Evolutionary conservation across 805 yeast genomes (phyloP), one percentile per base, ranked within the genome.

Genomic region (Tetrapisispora nanseiensis): DNA sequence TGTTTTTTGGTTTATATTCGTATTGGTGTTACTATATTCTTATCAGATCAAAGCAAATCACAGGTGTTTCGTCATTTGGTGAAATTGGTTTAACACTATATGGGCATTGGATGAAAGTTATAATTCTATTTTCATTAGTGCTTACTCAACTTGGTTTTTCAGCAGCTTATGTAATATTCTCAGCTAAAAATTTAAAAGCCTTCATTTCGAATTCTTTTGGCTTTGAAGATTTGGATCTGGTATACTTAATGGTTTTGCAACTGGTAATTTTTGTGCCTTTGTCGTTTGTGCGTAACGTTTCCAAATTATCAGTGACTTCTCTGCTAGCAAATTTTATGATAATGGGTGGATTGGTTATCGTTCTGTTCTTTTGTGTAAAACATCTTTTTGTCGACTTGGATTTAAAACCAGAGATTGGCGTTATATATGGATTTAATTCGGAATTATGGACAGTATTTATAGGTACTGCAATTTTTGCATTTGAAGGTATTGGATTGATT

Each of bases 391-490:
- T 58, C 27, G 60, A 56, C 35, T 43, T 56, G 30, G 40, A 11
- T 40, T 55, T 44, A 78, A 78, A 49, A 59, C 80, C 55, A 0
- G 78, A 78, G 1, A 67, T 66, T 8, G 78, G 74, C 2, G 68
- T 82, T 26, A 66, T 68, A 19, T 59, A 62, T 39, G 57, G 62
- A 27, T 72, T 82, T 62, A 82, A 82, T 57, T 46, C 65, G 24
- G 66, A 70, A 4, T 70, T 70, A 39, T 83, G 85, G 70, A 76
- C 90, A 0, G 62, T 84, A 37, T 83, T 83, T 54, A 78, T 83
- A 39, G 94, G 94, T 8, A 85, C 84, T 6, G 89, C 90, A 2
- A 83, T 84, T 24, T 84, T 84, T 66, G 86, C 92, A n/a, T 84
- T 82, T 56, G 94, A 84, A 63, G 94, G 94, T 1, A 82, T 84